Evolutionary conservation across 345 rosid genomes (phyloP).

Genomic region (thale cress (Arabidopsis thaliana)): DNA sequence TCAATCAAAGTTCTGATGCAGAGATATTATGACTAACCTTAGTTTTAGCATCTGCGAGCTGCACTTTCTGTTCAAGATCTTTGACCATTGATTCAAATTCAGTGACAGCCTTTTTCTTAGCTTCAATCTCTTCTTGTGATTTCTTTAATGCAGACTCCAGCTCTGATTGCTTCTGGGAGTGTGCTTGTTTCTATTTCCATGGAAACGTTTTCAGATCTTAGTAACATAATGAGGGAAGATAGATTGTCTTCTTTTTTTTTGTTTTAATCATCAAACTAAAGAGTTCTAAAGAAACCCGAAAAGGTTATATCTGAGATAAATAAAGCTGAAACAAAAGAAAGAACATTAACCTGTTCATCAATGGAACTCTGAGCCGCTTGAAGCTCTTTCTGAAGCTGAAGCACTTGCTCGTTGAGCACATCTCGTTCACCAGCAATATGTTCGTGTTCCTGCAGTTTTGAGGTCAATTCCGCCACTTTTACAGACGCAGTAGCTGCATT

Average conservation of each 20-base stretch:
- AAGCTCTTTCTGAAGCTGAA: conserved; percentile 63
- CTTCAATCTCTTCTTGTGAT: conserved; percentile 70
- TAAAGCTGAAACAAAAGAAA: conserved; percentile 22
- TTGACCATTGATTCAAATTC: conserved; percentile 60
- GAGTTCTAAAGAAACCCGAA: neutral
- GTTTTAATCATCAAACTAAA: neutral
- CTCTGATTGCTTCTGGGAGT: conserved; percentile 58
- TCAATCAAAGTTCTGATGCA: neutral
- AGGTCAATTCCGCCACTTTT: conserved; percentile 52
- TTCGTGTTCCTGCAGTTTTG: conserved; percentile 58
- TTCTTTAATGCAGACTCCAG: conserved; percentile 61
- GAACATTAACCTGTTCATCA: conserved; percentile 60
- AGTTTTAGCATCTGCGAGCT: conserved; percentile 58
- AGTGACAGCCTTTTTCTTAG: conserved; percentile 59
- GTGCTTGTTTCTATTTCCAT: conserved; percentile 58
- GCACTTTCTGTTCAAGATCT: conserved; percentile 77
- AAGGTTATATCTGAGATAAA: conserved; percentile 24
- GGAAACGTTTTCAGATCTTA: conserved; percentile 21
- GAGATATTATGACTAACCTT: conserved; percentile 58
- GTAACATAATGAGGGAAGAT: conserved; percentile 17
- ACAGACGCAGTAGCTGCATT: conserved; percentile 42
- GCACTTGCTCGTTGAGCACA: conserved; percentile 50
- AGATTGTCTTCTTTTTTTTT: neutral
- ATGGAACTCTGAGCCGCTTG: conserved; percentile 51
- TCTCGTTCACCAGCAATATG: conserved; percentile 52